A percentile compares a stretch with the other conserved stretches of the same genome.
These are phyloP conservation scores for Marasmius oreades DNA, from an alignment of 1,284 basidiomycete genomes.

Conservation along the genomic window DNA sequence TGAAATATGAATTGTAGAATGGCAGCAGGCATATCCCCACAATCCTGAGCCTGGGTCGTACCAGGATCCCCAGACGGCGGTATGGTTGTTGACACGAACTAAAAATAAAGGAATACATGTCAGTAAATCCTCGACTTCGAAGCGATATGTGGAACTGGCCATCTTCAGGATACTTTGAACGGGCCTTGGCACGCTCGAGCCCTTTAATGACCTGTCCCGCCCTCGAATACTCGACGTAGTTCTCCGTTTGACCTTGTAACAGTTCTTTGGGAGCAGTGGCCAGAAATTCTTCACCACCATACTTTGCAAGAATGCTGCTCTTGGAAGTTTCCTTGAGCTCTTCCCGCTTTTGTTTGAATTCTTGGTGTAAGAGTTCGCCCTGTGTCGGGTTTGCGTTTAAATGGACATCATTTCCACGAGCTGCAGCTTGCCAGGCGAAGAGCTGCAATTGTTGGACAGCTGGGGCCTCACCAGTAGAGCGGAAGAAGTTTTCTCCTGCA, in stretches of 20 bases:
- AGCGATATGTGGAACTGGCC: slow-evolving; percentile 44
- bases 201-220: slow-evolving; percentile 91
- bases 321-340: slow-evolving; percentile 85
- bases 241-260: slow-evolving; percentile 90
- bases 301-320: slow-evolving; percentile 83
- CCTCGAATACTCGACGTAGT: slow-evolving; percentile 96
- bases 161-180: slow-evolving; percentile 95
- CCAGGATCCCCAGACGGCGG: slow-evolving; percentile 94
- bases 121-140: slow-evolving; percentile 4
- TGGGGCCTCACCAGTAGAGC: slow-evolving; percentile 86
- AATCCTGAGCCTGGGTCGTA: slow-evolving; percentile 67
- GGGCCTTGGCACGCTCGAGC: slow-evolving; percentile 79
- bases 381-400: slow-evolving; percentile 60
- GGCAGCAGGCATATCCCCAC: slow-evolving; percentile 98
- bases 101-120: slow-evolving; percentile 10
- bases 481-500: slow-evolving; percentile 95
- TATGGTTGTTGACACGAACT: slow-evolving; percentile 95
- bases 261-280: slow-evolving; percentile 87
- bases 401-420: slow-evolving; percentile 92
- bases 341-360: slow-evolving; percentile 63
- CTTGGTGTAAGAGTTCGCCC: slow-evolving; percentile 25
- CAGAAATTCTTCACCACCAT: slow-evolving; percentile 94
- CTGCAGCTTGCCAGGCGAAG: slow-evolving; percentile 96
- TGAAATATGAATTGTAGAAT: slow-evolving; percentile 81
- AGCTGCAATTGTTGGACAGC: slow-evolving; percentile 91